Evolutionary conservation across 768 basidiomycete species (phyloP), one percentile per base, ranked within the genome.

Genomic region (Psilocybe cyanescens): DNA sequence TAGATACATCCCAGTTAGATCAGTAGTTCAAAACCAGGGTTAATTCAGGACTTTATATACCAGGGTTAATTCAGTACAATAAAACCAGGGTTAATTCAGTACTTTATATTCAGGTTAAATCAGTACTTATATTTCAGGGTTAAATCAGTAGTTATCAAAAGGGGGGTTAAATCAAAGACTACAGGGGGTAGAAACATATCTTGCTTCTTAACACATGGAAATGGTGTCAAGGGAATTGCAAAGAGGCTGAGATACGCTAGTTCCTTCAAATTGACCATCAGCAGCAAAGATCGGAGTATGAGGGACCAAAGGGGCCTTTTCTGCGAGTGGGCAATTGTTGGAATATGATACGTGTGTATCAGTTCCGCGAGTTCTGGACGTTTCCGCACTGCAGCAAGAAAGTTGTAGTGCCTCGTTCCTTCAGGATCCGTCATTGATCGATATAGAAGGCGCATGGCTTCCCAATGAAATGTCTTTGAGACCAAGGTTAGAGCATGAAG

Each of bases 231-330:
- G 24, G 35, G 33, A 11, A 4, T 4, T 14, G 28, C 1, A 6
- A 8, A 19, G 6, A 39, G 16, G 7, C 37, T 17, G 39, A 5
- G 11, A 44, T 44, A 44, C 0, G 41, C 41, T 16, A n/a, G 41
- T 39, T 57, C 56, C 19, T 57, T 39, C 31, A 57, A 16, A 31
- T 57, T 57, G 28, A 57, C 31, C 56, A 57, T 49, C 9, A 35
- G 14, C 3, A 33, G 56, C 30, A 49, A 16, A 29, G 46, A 50
- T 17, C 31, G 31, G 2, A 14, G 7, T 19, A 57, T 17, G 6
- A 57, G 31, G n/a, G 41, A 8, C n/a, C 47, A 16, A 7, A 49
- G 8, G n/a, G 41, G n/a, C 14, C 4, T 44, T 16, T 44, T 44
- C 14, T 44, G 41, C n/a, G 41, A 44, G n/a, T 44, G 41, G 4